phyloP scores from a whole-genome alignment of 768 basidiomycete genomes.

The Crepidotus variabilis region DNA sequence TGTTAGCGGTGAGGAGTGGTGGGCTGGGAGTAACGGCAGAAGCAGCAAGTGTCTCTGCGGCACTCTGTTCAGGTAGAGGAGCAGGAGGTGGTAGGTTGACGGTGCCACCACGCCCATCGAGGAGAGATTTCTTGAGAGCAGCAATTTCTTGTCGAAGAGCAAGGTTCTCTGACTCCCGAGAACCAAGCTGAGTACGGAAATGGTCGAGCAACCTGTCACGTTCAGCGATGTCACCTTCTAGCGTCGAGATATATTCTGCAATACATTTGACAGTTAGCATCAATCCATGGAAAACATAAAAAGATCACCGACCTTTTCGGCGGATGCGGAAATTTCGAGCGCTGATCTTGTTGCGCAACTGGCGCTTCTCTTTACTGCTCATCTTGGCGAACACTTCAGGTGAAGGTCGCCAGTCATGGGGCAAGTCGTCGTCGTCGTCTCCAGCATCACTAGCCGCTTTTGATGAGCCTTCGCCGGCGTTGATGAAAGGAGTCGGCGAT shows the following conservation, averaged over 20 bases:
- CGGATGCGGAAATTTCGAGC: constrained; percentile 94
- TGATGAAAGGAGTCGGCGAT: constrained; percentile 3
- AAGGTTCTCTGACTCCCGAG: constrained; percentile 74
- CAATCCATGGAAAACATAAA: constrained; percentile 8
- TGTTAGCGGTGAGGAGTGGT: constrained; percentile 56
- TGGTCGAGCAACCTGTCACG: constrained; percentile 88
- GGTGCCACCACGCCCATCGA: constrained; percentile 58
- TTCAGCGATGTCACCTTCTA: constrained; percentile 91
- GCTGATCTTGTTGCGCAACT: constrained; percentile 94
- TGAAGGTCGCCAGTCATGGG: constrained; percentile 81
- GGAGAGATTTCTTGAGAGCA: constrained; percentile 68
- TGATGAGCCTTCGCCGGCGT: constrained; percentile 14
- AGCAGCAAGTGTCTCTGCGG: constrained; percentile 27
- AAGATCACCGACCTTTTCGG: constrained; percentile 66
- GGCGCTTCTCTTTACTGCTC: constrained; percentile 93
- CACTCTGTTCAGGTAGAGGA: constrained; percentile 38
- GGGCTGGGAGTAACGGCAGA: constrained; percentile 14
- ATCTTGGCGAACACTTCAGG: constrained; percentile 96
- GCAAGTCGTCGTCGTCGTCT: constrained; percentile 49
- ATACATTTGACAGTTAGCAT: constrained; percentile 4
- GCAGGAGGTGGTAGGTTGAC: constrained; percentile 49
- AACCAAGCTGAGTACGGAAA: constrained; percentile 80
- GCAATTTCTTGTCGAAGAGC: constrained; percentile 78
- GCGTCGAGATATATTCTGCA: constrained; percentile 88
- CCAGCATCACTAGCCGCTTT: constrained; percentile 24